Base-by-base conservation (phyloP, 1,284 basidiomycete genomes). In the Rhizoctonia solani region DNA sequence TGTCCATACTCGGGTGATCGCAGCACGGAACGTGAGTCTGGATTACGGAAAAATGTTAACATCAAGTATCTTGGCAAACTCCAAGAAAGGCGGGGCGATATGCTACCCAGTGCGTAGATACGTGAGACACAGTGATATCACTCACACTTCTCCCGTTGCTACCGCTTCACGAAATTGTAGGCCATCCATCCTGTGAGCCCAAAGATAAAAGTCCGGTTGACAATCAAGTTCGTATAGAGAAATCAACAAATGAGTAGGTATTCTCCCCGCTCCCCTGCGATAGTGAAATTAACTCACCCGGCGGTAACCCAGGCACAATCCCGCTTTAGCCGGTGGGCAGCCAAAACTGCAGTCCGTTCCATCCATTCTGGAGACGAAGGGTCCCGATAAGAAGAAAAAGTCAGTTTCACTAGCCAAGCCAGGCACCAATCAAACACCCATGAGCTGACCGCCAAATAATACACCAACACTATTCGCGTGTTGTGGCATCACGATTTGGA, bases 361-460 rank as follows among this genome's bases (percentile, higher is more conserved):
- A 71, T 71, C 69, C 69, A 71, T 30, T 66, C 69, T 71, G 34
- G 14, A n/a, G 50, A 14, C 41, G 37, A 34, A 32, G 21, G 34
- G 16, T 32, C 29, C 16, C 29, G 29, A 30, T 39, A 4, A 16
- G 19, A 25, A 6, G 13, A 21, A 25, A 46, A 37, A 25, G 44
- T 42, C 34, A 30, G 16, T n/a, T 16, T 1, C 27, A n/a, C 34
- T 42, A 39, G 14, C 37, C 25, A 16, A 6, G 41, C 37, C 37
- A 59, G 32, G 30, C 49, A 44, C 54, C 54, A 9, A 30, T 32
- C 37, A 65, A 71, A 54, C 41, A 69, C 71, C 67, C 71, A 72
- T 72, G 30, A 72, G 69, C 54, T 70, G 70, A 42, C 71, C 71
- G 32, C 71, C 71, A 47, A 72, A 72, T 19, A 72, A 50, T 2